A percentile compares a stretch with the other conserved stretches of the same genome.
These are phyloP conservation scores for Vanrija pseudolonga DNA, from an alignment of 1,284 basidiomycete species.

Conservation along the genomic window DNA sequence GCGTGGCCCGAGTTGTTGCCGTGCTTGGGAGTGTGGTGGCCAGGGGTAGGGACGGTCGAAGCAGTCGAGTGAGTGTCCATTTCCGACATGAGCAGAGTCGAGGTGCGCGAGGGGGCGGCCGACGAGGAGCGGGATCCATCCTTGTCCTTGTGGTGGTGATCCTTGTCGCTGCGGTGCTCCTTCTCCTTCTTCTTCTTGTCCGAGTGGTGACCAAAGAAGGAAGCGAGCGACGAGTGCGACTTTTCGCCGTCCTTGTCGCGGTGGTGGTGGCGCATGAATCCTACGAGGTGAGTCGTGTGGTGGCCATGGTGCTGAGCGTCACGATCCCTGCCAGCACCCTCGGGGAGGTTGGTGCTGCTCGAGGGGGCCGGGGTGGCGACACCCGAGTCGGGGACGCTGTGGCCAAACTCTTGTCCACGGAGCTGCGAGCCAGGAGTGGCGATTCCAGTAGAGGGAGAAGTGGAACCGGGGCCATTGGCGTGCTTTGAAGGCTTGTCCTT, in stretches of 20 bases:
- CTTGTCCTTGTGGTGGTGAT: slow-evolving; percentile 14
- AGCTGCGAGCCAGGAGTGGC: slow-evolving; percentile 44
- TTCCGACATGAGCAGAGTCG: slow-evolving; percentile 33
- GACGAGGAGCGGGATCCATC: slow-evolving; percentile 31
- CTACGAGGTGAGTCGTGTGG: slow-evolving; percentile 47
- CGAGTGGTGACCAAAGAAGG: slow-evolving; percentile 47
- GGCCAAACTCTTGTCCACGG: slow-evolving; percentile 36
- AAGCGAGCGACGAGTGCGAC: slow-evolving; percentile 45
- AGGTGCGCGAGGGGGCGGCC: slow-evolving; percentile 34
- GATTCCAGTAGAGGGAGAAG: slow-evolving; percentile 26
- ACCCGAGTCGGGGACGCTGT: slow-evolving; percentile 8
- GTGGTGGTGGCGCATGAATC: slow-evolving; percentile 50
- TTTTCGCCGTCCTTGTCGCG: slow-evolving; percentile 49
- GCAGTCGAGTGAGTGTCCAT: slow-evolving; percentile 6
- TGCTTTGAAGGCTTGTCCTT: slow-evolving; percentile 8
- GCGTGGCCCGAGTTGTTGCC: slow-evolving; percentile 32
- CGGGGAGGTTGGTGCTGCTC: slow-evolving; percentile 13
- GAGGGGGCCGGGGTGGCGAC: slow-evolving; percentile 13
- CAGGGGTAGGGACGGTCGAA: slow-evolving; percentile 3
- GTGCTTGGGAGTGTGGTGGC: slow-evolving; percentile 2
- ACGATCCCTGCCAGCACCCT: slow-evolving; percentile 7
- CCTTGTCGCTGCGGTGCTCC: slow-evolving; percentile 18
- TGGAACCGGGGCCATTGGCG: slow-evolving; percentile 7
- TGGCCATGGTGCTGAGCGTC: slow-evolving; percentile 31
- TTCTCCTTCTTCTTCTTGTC: slow-evolving; percentile 41